Percentiles rank a stretch among this genome's conserved stretches.
phyloP scores from a whole-genome alignment of 1,284 basidiomycete genomes.

The Heterobasidion occidentale region DNA sequence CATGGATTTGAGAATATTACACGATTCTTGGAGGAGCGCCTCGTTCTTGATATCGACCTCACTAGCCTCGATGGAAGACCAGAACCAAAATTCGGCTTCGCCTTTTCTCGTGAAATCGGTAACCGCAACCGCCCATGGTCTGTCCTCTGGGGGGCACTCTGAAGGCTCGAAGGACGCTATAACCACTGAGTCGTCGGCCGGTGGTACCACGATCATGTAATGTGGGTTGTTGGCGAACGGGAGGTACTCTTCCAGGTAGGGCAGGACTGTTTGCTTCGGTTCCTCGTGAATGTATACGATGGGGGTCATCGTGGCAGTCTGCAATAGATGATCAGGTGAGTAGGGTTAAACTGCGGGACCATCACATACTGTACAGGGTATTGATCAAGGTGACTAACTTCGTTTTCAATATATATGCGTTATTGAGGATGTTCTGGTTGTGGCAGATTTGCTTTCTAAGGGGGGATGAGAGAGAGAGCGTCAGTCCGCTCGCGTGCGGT shows the following conservation, averaged over 20 bases:
- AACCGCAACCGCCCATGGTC: conserved; percentile 1
- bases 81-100: conserved; percentile 6
- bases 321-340: too few species aligned
- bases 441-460: too few species aligned
- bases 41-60: neutral
- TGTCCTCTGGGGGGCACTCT: neutral
- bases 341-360: too few species aligned
- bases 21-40: conserved; percentile 1
- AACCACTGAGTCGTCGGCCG: neutral
- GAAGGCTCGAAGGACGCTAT: conserved; percentile 4
- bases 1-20: neutral
- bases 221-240: conserved; percentile 1
- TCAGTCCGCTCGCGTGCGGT: too few species aligned
- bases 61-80: conserved; percentile 4
- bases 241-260: conserved; percentile 2
- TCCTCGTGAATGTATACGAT: conserved; percentile 3
- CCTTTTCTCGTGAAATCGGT: neutral
- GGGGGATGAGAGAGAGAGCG: too few species aligned
- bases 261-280: neutral
- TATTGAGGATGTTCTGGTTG: too few species aligned
- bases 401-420: too few species aligned
- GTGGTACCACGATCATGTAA: conserved; percentile 1
- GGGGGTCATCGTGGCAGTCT: too few species aligned
- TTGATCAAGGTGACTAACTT: too few species aligned
- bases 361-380: too few species aligned